These are phyloP conservation scores for Termitomyces sp. DNA, from an alignment of 768 basidiomycete genomes.

Conservation along the genomic window DNA sequence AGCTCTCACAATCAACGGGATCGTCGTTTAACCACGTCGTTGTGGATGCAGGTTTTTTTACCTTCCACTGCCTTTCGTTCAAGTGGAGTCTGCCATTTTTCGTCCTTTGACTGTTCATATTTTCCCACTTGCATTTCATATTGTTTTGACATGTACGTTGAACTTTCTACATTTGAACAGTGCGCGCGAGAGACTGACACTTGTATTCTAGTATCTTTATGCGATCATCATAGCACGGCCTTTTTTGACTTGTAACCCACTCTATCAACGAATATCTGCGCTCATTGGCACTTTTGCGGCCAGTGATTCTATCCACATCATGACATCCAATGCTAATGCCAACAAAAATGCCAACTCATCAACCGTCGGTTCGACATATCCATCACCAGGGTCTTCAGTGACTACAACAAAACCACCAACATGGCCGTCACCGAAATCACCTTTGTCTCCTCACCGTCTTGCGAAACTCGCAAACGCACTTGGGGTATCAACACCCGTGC, in stretches of 20 bases:
- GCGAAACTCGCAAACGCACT: conserved; percentile 85
- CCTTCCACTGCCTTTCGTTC: not conserved
- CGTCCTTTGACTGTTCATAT: too few relatives aligned
- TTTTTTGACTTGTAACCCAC: not conserved
- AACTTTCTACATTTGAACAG: not conserved
- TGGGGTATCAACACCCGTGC: conserved; percentile 73
- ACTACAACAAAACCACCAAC: conserved; percentile 30
- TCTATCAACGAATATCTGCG: not conserved
- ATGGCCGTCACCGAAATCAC: conserved; percentile 69
- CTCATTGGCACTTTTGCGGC: not conserved
- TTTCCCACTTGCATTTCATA: not conserved
- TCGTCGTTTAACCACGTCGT: not conserved
- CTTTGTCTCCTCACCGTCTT: conserved; percentile 71
- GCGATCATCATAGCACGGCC: conserved; percentile 3
- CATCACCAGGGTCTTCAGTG: conserved; percentile 19
- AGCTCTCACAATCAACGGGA: not conserved
- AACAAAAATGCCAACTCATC: conserved; percentile 15
- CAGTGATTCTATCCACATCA: conserved; percentile 12
- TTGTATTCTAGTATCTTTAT: conserved; percentile 6
- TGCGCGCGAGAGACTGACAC: conserved; percentile 3
- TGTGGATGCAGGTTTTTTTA: not conserved
- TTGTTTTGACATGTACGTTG: conserved; percentile 5
- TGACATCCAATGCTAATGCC: conserved; percentile 20
- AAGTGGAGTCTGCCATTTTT: not conserved
- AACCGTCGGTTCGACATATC: conserved; percentile 22